Evolutionary conservation across 2,329 filamentous ascomycete genomes (phyloP).

Genomic region (Ophiosphaerella herpotricha): DNA sequence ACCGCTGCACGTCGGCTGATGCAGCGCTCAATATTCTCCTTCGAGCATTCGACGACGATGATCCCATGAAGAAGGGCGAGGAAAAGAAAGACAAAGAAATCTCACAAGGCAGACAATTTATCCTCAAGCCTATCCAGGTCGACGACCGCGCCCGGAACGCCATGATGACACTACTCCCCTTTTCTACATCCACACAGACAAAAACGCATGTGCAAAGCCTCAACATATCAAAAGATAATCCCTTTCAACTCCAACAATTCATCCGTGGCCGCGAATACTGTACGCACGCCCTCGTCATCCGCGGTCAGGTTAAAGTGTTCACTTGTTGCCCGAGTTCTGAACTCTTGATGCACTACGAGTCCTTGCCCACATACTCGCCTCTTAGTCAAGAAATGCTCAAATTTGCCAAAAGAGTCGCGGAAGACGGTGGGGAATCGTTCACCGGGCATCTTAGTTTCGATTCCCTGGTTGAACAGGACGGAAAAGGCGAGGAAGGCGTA

Average conservation of each 20-base stretch:
- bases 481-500: slow-evolving; percentile 43
- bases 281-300: slow-evolving; percentile 71
- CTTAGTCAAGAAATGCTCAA: slow-evolving; percentile 64
- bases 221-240: slow-evolving; percentile 57
- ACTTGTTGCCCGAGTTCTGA: slow-evolving; percentile 67
- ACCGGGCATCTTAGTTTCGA: slow-evolving; percentile 76
- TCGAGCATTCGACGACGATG: slow-evolving; percentile 13
- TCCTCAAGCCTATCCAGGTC: slow-evolving; percentile 69
- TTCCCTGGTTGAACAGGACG: slow-evolving; percentile 62
- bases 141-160: slow-evolving; percentile 64
- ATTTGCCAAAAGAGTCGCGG: slow-evolving; percentile 63
- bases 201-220: slow-evolving; percentile 60
- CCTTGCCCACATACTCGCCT: slow-evolving; percentile 59
- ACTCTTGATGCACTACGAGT: slow-evolving; percentile 68
- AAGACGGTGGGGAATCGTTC: slow-evolving; percentile 54
- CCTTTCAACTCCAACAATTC: slow-evolving; percentile 73
- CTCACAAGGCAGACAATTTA: slow-evolving; percentile 55
- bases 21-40: slow-evolving; percentile 60
- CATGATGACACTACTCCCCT: slow-evolving; percentile 67
- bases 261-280: slow-evolving; percentile 68
- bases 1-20: slow-evolving; percentile 57
- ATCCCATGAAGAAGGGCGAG: neutral
- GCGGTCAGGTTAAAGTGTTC: slow-evolving; percentile 67
- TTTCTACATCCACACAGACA: slow-evolving; percentile 58
- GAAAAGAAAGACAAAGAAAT: slow-evolving; percentile 6